phyloP scores from a whole-genome alignment of 768 basidiomycete genomes.

The Suillus discolor region DNA sequence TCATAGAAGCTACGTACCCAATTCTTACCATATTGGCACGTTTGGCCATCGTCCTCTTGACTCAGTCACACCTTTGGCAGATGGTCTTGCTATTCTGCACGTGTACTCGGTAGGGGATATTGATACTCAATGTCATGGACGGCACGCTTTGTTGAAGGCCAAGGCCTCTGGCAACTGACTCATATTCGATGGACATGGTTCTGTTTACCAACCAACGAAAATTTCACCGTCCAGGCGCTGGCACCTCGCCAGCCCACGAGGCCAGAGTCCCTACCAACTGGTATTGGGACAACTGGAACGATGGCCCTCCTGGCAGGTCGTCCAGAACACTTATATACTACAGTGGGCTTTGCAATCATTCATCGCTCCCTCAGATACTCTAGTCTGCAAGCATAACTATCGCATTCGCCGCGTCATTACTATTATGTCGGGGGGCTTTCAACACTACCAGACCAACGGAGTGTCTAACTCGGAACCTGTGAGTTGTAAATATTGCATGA shows the following conservation, averaged over 20 bases:
- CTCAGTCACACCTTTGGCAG: background rate
- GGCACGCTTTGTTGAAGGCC: background rate
- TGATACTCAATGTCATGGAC: background rate
- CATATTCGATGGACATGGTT: background rate
- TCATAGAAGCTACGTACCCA: background rate
- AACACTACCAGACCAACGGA: accelerated
- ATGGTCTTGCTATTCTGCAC: background rate
- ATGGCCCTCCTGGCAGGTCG: background rate
- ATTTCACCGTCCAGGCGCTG: background rate
- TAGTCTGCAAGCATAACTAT: background rate
- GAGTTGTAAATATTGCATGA: background rate
- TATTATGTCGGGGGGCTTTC: background rate
- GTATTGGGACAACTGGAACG: background rate
- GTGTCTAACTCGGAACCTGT: background rate
- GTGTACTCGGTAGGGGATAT: background rate
- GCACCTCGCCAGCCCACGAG: background rate
- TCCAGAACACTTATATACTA: background rate
- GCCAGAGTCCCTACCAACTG: background rate
- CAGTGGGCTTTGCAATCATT: background rate
- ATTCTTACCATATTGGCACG: background rate
- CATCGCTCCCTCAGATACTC: background rate
- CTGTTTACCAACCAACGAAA: background rate
- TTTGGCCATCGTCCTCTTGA: background rate
- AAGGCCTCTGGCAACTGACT: background rate
- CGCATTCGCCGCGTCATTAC: background rate